A percentile compares a stretch with the other conserved stretches of the same genome.
These are phyloP conservation scores for Macadamia integrifolia DNA, from an alignment of 164 flowering plant species.

Conservation along the genomic window DNA sequence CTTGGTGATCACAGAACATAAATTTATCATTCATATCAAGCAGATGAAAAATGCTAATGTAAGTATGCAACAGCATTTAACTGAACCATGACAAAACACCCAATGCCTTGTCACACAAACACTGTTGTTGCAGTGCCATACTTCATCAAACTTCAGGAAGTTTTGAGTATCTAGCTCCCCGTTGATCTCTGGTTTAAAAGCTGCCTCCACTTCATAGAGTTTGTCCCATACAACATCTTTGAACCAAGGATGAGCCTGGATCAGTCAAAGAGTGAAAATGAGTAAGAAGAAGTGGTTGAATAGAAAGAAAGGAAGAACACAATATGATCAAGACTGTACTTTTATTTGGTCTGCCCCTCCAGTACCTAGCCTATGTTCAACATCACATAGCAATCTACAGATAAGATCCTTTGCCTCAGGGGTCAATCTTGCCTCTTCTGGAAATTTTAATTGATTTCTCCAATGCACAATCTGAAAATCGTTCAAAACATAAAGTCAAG, in stretches of 20 bases:
- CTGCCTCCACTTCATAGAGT: slow-evolving; percentile 88
- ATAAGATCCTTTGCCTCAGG: slow-evolving; percentile 89
- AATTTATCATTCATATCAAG: no score
- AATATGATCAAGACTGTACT: slow-evolving; percentile 29
- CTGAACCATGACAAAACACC: no score
- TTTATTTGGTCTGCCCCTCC: slow-evolving; percentile 73
- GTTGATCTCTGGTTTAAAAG: slow-evolving; percentile 83
- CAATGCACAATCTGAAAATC: slow-evolving; percentile 82
- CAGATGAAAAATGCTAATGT: no score
- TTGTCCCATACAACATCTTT: slow-evolving; percentile 76
- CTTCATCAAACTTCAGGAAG: slow-evolving; percentile 93
- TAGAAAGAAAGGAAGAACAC: neutral
- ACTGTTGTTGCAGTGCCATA: slow-evolving; percentile 13
- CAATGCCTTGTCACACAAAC: no score
- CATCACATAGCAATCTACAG: slow-evolving; percentile 37
- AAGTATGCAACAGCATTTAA: no score
- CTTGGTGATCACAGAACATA: no score
- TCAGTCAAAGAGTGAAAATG: slow-evolving; percentile 9
- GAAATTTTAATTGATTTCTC: slow-evolving; percentile 83
- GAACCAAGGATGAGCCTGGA: slow-evolving; percentile 98
- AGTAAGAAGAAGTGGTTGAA: neutral
- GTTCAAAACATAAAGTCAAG: neutral
- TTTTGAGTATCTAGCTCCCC: slow-evolving; percentile 97
- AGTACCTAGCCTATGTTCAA: slow-evolving; percentile 68
- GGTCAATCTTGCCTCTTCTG: slow-evolving; percentile 73